Evolutionary conservation across 2,329 filamentous ascomycete species (phyloP).

Genomic region (Incumbomyces lentus): DNA sequence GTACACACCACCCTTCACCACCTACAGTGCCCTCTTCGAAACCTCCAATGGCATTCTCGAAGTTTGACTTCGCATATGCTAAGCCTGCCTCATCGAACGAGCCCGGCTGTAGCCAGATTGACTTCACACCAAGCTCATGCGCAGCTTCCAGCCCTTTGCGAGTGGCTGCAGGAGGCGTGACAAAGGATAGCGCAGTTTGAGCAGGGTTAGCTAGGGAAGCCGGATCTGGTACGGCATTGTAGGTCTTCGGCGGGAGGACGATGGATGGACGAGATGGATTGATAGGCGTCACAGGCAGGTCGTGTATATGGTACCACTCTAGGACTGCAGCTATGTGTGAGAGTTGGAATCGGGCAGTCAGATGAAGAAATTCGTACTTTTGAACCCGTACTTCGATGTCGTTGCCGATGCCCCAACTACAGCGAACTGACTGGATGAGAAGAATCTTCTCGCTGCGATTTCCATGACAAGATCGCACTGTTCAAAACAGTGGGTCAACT

Average conservation of each 20-base stretch:
- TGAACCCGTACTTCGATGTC: constrained; percentile 76
- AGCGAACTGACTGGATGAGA: constrained; percentile 67
- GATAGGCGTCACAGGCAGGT: constrained; percentile 68
- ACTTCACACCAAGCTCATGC: constrained; percentile 57
- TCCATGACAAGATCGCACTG: too few relatives aligned
- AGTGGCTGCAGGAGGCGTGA: constrained; percentile 75
- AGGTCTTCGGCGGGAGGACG: constrained; percentile 46
- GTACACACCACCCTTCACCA: constrained; percentile 72
- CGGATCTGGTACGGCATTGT: constrained; percentile 57
- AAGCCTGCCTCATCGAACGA: constrained; percentile 71
- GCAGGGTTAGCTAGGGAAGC: constrained; percentile 53
- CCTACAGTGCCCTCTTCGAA: constrained; percentile 47
- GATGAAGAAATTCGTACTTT: constrained; percentile 43
- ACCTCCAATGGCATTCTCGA: constrained; percentile 58
- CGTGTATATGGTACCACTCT: constrained; percentile 72
- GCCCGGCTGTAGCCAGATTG: constrained; percentile 86
- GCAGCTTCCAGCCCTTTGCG: constrained; percentile 66
- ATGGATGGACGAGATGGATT: constrained; percentile 64
- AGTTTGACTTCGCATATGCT: constrained; percentile 57
- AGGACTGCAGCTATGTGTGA: constrained; percentile 52
- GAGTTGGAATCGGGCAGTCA: constrained; percentile 2
- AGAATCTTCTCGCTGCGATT: constrained; percentile 65
- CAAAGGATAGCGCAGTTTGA: constrained; percentile 69
- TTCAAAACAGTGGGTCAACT: not conserved
- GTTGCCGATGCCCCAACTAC: constrained; percentile 86